Conservation (phyloP, 2,329 filamentous ascomycete species). For the Cladosporium velox region DNA sequence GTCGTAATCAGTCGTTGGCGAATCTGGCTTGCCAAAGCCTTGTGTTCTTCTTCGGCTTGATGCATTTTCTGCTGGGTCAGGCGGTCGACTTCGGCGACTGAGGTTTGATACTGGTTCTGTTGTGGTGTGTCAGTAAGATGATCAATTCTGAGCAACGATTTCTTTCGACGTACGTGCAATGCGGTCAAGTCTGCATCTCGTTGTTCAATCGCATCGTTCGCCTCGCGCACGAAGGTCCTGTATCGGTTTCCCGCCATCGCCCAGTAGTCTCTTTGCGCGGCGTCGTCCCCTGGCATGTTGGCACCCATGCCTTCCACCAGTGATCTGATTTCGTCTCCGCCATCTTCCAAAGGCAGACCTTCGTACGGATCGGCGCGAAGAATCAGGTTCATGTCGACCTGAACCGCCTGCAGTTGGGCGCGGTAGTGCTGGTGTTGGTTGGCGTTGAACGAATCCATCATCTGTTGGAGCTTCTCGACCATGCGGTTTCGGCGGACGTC, state of each 20-base stretch:
- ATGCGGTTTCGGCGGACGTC: conserved; percentile 87
- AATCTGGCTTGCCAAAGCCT: conserved; percentile 59
- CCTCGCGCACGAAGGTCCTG: conserved; percentile 77
- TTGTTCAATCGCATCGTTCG: conserved; percentile 86
- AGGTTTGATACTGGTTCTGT: conserved; percentile 60
- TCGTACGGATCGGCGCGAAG: conserved; percentile 79
- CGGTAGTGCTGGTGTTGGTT: conserved; percentile 84
- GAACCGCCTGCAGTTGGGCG: conserved; percentile 86
- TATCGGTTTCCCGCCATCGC: conserved; percentile 76
- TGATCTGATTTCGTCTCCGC: conserved; percentile 66
- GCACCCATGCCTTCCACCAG: conserved; percentile 52
- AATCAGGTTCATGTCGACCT: conserved; percentile 84
- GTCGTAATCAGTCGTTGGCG: conserved; percentile 62
- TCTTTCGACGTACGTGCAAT: conserved; percentile 65
- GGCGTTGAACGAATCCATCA: conserved; percentile 75
- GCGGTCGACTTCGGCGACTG: conserved; percentile 57
- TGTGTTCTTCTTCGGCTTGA: conserved; percentile 64
- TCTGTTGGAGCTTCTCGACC: conserved; percentile 72
- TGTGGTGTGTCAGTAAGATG: background rate
- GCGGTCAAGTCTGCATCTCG: conserved; percentile 80
- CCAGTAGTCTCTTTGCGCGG: conserved; percentile 68
- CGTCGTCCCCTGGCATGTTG: conserved; percentile 44
- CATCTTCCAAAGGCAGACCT: conserved; percentile 66
- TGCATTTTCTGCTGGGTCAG: conserved; percentile 61
- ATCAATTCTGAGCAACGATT: conserved; percentile 30